These are phyloP conservation scores for Raffaelea albimanens DNA, from an alignment of 2,329 filamentous ascomycete species.

Conservation along the genomic window DNA sequence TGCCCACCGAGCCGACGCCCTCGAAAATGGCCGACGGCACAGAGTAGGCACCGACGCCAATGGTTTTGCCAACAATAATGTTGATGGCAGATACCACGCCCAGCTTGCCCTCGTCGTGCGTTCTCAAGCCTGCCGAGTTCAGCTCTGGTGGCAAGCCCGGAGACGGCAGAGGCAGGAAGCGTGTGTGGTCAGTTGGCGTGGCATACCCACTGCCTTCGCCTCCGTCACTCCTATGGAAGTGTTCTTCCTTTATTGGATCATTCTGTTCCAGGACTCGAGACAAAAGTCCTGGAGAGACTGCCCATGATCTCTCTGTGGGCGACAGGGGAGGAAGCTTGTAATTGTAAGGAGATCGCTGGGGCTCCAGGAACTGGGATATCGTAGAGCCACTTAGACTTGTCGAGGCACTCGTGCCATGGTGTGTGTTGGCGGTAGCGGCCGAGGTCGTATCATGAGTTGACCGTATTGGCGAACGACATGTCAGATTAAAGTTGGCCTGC, in stretches of 20 bases:
- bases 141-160: constrained; percentile 8
- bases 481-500: constrained; percentile 19
- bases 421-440: background rate
- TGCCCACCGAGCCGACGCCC: constrained; percentile 43
- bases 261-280: too few relatives aligned
- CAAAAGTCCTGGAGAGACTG: background rate
- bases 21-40: constrained; percentile 48
- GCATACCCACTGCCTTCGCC: constrained; percentile 4
- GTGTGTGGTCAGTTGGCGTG: constrained; percentile 14
- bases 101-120: constrained; percentile 20
- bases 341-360: background rate
- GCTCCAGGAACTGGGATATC: background rate
- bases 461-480: constrained; percentile 22
- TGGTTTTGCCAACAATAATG: constrained; percentile 27
- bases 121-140: background rate
- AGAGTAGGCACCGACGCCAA: constrained; percentile 40
- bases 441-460: constrained; percentile 13
- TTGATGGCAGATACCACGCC: constrained; percentile 26
- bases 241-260: constrained; percentile 5
- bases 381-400: background rate
- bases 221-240: constrained; percentile 5
- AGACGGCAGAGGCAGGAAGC: constrained; percentile 14
- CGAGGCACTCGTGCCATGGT: constrained; percentile 9
- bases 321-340: too few relatives aligned
- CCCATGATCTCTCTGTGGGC: too few relatives aligned